phyloP scores from a whole-genome alignment of 352 stramenopile genomes.

The Phytophthora citricola region DNA sequence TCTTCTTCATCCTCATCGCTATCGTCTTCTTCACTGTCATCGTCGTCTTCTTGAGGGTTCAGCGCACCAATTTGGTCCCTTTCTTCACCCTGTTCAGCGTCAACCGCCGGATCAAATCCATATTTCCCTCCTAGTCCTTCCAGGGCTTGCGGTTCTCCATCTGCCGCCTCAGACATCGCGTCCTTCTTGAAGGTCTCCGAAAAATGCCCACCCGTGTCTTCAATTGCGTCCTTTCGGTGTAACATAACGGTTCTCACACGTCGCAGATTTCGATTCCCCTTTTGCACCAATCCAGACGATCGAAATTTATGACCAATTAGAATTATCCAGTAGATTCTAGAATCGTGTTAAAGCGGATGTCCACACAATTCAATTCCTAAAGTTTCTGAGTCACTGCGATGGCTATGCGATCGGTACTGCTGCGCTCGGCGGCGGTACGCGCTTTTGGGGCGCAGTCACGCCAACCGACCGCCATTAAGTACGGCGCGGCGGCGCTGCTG shows the following conservation, averaged over 20 bases:
- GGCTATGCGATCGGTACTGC: conserved; percentile 38
- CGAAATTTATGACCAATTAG: conserved; percentile 12
- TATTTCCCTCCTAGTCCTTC: neutral
- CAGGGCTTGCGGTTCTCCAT: conserved; percentile 6
- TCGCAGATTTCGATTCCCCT: conserved; percentile 15
- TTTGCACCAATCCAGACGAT: conserved; percentile 17
- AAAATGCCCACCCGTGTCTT: conserved; percentile 4
- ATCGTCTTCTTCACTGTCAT: conserved; percentile 45
- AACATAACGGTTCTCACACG: conserved; percentile 40
- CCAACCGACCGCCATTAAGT: neutral
- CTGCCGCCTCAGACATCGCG: conserved; percentile 13
- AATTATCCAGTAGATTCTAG: conserved; percentile 26
- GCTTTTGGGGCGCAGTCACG: conserved; percentile 12
- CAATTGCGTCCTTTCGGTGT: conserved; percentile 29
- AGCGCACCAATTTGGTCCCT: conserved; percentile 1
- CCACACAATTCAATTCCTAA: conserved; percentile 37
- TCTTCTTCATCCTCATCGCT: conserved; percentile 60
- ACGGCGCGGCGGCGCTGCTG: conserved; percentile 17
- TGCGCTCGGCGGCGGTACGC: conserved; percentile 32
- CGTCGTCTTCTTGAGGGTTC: conserved; percentile 31
- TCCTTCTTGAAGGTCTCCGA: neutral
- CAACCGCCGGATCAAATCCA: conserved; percentile 8
- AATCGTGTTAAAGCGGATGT: conserved; percentile 20
- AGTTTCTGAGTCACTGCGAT: conserved; percentile 25
- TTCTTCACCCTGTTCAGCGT: conserved; percentile 11